Conservation (phyloP, 2,329 filamentous ascomycete species). For the Fusarium irregulare region DNA sequence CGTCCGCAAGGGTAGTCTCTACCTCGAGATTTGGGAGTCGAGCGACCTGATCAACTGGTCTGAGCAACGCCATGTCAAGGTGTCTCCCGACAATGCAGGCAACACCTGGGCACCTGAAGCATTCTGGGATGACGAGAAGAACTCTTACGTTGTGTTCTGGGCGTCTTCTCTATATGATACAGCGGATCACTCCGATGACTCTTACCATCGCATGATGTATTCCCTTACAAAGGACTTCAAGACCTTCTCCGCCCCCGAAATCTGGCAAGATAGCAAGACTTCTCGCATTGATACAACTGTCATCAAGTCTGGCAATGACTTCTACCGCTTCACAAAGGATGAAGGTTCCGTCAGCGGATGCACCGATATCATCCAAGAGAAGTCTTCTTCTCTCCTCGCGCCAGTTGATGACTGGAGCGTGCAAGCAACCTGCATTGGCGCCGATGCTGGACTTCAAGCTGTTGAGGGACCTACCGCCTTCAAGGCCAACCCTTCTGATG, state of each 20-base stretch:
- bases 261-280: constrained; percentile 64
- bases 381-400: constrained; percentile 55
- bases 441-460: constrained; percentile 58
- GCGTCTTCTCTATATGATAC: constrained; percentile 58
- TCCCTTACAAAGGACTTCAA: constrained; percentile 62
- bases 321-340: constrained; percentile 67
- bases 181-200: constrained; percentile 53
- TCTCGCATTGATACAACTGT: constrained; percentile 66
- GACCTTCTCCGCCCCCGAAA: constrained; percentile 58
- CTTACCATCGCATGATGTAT: constrained; percentile 66
- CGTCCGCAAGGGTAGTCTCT: constrained; percentile 60
- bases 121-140: constrained; percentile 58
- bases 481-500: constrained; percentile 61
- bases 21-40: constrained; percentile 66
- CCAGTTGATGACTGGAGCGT: constrained; percentile 57
- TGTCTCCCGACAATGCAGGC: constrained; percentile 61
- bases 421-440: constrained; percentile 61
- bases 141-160: constrained; percentile 61
- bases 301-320: constrained; percentile 54
- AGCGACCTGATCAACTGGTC: constrained; percentile 63
- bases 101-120: constrained; percentile 67
- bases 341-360: constrained; percentile 64
- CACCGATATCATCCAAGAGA: constrained; percentile 65
- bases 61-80: constrained; percentile 60
- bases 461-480: constrained; percentile 66